These are phyloP conservation scores for Curvularia hawaiiensis DNA, from an alignment of 2,329 filamentous ascomycete genomes.

Conservation along the genomic window DNA sequence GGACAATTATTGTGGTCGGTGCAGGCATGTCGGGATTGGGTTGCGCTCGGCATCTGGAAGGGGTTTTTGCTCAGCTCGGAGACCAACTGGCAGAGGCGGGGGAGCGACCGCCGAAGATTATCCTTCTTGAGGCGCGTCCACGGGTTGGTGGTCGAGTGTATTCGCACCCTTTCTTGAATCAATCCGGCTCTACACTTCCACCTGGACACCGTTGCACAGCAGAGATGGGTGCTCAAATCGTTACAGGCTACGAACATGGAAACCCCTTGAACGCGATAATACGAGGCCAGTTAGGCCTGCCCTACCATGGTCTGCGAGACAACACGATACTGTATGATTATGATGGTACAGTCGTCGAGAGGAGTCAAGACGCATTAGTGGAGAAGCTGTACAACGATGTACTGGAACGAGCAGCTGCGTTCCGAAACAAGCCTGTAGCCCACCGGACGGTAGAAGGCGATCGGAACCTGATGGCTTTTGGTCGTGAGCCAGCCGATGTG, in stretches of 20 bases:
- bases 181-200: conserved; percentile 59
- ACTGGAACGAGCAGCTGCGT: conserved; percentile 87
- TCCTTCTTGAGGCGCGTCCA: conserved; percentile 84
- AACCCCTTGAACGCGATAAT: conserved; percentile 93
- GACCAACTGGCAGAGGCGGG: conserved; percentile 68
- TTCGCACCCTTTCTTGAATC: conserved; percentile 72
- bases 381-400: conserved; percentile 96
- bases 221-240: conserved; percentile 98
- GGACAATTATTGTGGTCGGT: conserved; percentile 84
- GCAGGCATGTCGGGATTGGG: conserved; percentile 94
- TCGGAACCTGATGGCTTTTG: conserved; percentile 78
- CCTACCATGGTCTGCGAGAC: conserved; percentile 80
- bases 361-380: conserved; percentile 77
- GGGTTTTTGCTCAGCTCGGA: conserved; percentile 80
- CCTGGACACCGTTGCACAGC: conserved; percentile 72
- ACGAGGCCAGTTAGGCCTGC: conserved; percentile 84
- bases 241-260: conserved; percentile 94
- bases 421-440: conserved; percentile 77
- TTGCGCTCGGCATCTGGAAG: conserved; percentile 88
- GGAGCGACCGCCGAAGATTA: conserved; percentile 72
- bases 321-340: conserved; percentile 89
- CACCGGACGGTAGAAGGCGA: conserved; percentile 81
- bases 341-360: conserved; percentile 77
- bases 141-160: conserved; percentile 93
- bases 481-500: conserved; percentile 68